Conservation (phyloP, 2,329 filamentous ascomycete species). For the Aspergillus thermomutatus region DNA sequence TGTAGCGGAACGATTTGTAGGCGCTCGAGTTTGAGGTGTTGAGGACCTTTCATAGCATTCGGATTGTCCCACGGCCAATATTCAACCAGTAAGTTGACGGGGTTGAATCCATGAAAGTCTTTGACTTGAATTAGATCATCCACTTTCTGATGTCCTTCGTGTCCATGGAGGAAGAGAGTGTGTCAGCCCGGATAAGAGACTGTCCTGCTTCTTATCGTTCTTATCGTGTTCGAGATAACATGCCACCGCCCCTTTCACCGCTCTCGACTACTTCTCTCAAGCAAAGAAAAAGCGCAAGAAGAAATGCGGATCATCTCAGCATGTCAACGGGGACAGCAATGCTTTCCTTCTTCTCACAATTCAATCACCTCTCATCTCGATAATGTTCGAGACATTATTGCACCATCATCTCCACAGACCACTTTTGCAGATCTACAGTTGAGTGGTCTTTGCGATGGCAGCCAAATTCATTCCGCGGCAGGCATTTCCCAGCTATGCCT, state of each 20-base stretch:
- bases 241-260: background rate
- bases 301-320: background rate
- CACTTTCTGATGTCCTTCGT: background rate
- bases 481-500: constrained; percentile 68
- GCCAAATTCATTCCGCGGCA: constrained; percentile 67
- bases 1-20: no score
- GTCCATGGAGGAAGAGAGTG: background rate
- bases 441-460: constrained; percentile 15
- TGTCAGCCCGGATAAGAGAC: no score
- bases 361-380: background rate
- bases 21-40: no score
- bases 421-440: background rate
- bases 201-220: no score
- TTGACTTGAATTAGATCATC: no score
- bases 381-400: background rate
- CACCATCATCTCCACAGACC: background rate
- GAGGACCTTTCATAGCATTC: no score
- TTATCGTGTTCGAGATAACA: background rate
- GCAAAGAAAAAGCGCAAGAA: background rate
- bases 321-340: background rate
- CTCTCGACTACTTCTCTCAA: background rate
- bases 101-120: no score
- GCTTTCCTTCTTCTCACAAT: background rate
- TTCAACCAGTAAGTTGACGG: background rate
- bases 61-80: background rate